These are phyloP conservation scores for Cruciata laevipes DNA, from an alignment of 257 asterid species.

Conservation along the genomic window DNA sequence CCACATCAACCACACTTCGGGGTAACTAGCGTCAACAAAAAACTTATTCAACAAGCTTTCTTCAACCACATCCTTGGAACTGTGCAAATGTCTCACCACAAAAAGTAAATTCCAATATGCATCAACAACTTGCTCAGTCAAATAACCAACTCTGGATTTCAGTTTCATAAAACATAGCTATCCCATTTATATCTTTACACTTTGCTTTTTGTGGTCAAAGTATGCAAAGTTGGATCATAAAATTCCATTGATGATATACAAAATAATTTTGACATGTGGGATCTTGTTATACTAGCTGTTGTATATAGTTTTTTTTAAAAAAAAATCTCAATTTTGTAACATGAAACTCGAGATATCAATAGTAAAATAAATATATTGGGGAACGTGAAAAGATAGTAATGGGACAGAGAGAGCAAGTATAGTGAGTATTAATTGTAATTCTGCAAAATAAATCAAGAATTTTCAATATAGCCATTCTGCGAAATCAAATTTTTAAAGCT, in stretches of 20 bases:
- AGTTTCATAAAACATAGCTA: neutral
- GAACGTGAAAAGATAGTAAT: neutral
- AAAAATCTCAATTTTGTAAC: no score
- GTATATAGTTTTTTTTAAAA: no score
- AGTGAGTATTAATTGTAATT: neutral
- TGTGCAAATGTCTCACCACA: conserved; percentile 4
- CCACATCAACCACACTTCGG: conserved; percentile 14
- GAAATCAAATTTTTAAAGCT: neutral
- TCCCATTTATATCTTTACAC: neutral
- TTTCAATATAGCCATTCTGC: neutral
- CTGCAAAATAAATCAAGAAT: neutral
- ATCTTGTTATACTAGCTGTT: no score
- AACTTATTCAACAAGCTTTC: conserved; percentile 12
- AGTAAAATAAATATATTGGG: no score
- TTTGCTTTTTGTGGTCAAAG: no score
- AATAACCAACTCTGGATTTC: neutral
- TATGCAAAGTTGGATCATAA: no score
- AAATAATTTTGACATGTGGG: neutral
- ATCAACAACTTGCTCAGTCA: conserved; percentile 11
- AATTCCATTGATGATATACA: neutral
- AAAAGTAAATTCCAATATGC: neutral
- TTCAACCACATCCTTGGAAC: conserved; percentile 15
- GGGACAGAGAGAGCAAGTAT: neutral
- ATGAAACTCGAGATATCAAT: neutral
- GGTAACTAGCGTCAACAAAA: conserved; percentile 15